A percentile compares a stretch with the other conserved stretches of the same genome.
phyloP scores from a whole-genome alignment of 2,329 filamentous ascomycete species.

The Cyclaneusma minus region DNA sequence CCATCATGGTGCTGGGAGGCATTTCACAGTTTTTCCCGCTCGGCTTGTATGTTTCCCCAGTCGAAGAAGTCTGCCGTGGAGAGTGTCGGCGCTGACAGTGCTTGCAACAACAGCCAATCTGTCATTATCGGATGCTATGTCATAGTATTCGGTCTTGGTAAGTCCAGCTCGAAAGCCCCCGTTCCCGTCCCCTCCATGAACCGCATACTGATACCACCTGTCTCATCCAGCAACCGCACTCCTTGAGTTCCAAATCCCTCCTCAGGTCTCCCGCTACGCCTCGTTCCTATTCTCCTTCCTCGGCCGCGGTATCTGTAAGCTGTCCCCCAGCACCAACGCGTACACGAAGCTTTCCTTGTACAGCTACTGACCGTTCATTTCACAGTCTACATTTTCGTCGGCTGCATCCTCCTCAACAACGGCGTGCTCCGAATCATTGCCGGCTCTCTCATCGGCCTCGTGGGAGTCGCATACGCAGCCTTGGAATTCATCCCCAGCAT shows the following conservation, averaged over 20 bases:
- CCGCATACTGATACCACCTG: not conserved
- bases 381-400: constrained; percentile 90
- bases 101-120: constrained; percentile 35
- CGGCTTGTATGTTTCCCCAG: constrained; percentile 34
- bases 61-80: constrained; percentile 1
- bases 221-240: constrained; percentile 1
- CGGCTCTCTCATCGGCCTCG: constrained; percentile 60
- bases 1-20: constrained; percentile 77
- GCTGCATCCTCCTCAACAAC: constrained; percentile 64
- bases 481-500: constrained; percentile 70
- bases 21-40: constrained; percentile 54
- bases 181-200: too few species aligned
- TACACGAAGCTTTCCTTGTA: too few species aligned
- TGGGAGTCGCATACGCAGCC: constrained; percentile 62
- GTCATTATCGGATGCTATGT: constrained; percentile 77
- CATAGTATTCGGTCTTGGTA: constrained; percentile 78
- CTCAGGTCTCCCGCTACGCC: constrained; percentile 82
- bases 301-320: constrained; percentile 85
- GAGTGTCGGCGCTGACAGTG: constrained; percentile 2
- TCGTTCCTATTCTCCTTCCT: constrained; percentile 98
- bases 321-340: constrained; percentile 1
- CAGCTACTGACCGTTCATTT: constrained; percentile 2
- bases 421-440: constrained; percentile 55
- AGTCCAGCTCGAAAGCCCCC: constrained; percentile 22
- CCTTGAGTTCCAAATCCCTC: constrained; percentile 83